phyloP scores from a whole-genome alignment of 176 grass and related monocot species.

The Bromus sterilis region DNA sequence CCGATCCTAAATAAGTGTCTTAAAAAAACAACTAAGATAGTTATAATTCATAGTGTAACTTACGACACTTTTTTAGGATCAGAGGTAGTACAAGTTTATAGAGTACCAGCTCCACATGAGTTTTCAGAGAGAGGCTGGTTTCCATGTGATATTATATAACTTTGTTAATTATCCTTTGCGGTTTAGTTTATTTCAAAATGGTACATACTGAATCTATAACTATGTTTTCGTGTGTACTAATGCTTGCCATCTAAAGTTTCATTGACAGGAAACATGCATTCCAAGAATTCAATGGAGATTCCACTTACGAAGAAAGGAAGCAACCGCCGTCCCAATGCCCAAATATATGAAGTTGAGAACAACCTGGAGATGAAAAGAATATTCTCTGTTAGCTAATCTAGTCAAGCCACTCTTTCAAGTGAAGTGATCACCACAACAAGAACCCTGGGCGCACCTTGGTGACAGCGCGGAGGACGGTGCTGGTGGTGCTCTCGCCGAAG shows the following conservation, averaged over 20 bases:
- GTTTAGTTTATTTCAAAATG: background rate
- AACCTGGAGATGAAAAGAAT: conserved; percentile 15
- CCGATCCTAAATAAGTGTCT: no score
- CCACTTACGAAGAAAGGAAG: conserved; percentile 61
- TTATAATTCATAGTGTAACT: no score
- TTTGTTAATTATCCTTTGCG: background rate
- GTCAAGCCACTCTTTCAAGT: background rate
- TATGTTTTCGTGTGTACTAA: background rate
- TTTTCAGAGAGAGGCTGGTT: background rate
- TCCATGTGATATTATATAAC: background rate
- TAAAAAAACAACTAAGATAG: no score
- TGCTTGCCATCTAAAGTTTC: background rate
- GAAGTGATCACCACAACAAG: background rate
- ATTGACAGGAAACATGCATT: background rate
- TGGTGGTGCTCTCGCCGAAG: conserved; percentile 26
- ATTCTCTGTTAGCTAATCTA: background rate
- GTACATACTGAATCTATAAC: background rate
- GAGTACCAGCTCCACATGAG: background rate
- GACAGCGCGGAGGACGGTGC: conserved; percentile 15
- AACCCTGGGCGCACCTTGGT: conserved; percentile 39
- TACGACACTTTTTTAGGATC: no score
- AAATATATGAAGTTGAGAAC: conserved; percentile 60
- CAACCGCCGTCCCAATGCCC: conserved; percentile 34
- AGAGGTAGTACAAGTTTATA: background rate
- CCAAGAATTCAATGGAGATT: background rate